phyloP scores from a whole-genome alignment of 176 grass and related monocot species.

The Triticum monococcum region DNA sequence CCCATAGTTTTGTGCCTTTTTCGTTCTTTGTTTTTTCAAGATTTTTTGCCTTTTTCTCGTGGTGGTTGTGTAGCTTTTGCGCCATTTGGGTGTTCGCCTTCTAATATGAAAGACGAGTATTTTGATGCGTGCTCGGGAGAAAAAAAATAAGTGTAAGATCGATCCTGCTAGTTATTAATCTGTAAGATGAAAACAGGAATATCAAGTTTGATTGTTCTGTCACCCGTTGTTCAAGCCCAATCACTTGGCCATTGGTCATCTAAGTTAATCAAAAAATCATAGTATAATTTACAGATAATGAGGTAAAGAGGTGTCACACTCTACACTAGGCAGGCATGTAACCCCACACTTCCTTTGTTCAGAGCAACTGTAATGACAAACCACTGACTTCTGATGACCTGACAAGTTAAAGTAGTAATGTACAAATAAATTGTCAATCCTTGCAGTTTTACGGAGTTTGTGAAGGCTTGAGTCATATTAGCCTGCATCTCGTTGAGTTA shows the following conservation, averaged over 20 bases:
- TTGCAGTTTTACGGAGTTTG: not conserved
- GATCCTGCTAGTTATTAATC: not conserved
- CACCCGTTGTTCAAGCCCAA: not conserved
- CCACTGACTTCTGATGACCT: not conserved
- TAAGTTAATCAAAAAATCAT: constrained; percentile 7
- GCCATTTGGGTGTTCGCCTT: not conserved
- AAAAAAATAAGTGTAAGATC: not conserved
- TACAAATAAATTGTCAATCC: not conserved
- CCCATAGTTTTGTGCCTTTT: not conserved
- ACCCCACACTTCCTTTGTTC: not conserved
- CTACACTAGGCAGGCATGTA: not conserved
- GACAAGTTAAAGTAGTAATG: not conserved
- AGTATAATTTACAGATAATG: not conserved
- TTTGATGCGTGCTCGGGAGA: not conserved
- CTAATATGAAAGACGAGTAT: not conserved
- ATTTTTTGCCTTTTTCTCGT: not conserved
- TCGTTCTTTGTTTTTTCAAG: not conserved
- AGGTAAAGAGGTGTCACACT: not conserved
- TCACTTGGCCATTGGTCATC: not conserved
- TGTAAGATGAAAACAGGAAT: not conserved
- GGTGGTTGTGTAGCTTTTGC: not conserved
- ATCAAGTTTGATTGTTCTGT: not conserved
- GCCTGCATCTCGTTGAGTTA: not conserved
- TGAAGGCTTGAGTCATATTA: too few relatives aligned
- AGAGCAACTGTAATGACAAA: not conserved